These are phyloP conservation scores for Trametes sp. DNA, from an alignment of 1,284 basidiomycete species.

Conservation along the genomic window DNA sequence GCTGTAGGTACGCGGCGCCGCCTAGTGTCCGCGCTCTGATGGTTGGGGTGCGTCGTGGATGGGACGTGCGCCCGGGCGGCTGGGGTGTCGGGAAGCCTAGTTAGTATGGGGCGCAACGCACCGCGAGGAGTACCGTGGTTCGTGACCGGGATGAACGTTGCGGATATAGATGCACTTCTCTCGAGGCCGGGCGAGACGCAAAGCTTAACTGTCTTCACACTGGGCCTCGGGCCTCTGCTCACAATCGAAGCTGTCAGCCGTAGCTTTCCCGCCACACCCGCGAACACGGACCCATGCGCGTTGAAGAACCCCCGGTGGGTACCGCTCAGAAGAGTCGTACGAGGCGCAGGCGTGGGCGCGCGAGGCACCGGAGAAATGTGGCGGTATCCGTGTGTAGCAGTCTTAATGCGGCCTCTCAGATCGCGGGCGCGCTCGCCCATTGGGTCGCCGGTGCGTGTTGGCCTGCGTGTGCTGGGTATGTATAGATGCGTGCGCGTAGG, in stretches of 20 bases:
- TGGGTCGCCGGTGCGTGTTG: too few relatives aligned
- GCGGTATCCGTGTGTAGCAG: constrained; percentile 11
- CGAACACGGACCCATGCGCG: not conserved
- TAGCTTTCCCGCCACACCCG: not conserved
- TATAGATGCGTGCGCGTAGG: not conserved
- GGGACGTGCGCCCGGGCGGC: too few relatives aligned
- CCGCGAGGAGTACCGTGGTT: too few relatives aligned
- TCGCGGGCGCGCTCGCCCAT: not conserved
- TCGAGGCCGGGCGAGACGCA: not conserved
- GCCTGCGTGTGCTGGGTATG: not conserved
- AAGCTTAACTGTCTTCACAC: not conserved
- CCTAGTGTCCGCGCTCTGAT: not conserved
- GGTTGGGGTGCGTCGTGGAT: too few relatives aligned
- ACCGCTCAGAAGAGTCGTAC: not conserved
- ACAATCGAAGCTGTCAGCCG: not conserved
- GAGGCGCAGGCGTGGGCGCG: not conserved
- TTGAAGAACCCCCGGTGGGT: not conserved
- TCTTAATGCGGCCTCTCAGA: not conserved
- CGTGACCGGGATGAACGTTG: too few relatives aligned
- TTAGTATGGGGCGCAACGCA: too few relatives aligned
- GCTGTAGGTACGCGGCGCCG: not conserved
- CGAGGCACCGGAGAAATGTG: constrained; percentile 15
- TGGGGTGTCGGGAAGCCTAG: too few relatives aligned
- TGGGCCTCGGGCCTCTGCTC: too few relatives aligned
- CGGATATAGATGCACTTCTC: too few relatives aligned